These are phyloP conservation scores for Trichocomaceae sp. DNA, from an alignment of 2,329 filamentous ascomycete genomes.

Conservation along the genomic window DNA sequence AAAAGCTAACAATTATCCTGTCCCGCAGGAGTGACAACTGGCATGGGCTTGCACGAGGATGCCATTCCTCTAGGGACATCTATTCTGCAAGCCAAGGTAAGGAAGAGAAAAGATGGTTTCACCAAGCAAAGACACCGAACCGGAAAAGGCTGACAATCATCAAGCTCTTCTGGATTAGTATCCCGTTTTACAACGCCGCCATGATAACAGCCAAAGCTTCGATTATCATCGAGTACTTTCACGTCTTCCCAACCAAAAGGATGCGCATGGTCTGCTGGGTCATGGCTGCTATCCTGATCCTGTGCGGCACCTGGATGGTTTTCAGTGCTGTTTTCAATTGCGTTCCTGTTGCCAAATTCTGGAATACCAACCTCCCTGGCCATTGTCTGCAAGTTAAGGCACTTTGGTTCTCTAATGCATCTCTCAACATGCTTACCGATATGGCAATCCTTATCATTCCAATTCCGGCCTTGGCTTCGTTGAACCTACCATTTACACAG, in stretches of 20 bases:
- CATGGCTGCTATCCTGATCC: constrained; percentile 31
- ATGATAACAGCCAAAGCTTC: constrained; percentile 41
- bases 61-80: constrained; percentile 26
- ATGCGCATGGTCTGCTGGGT: constrained; percentile 33
- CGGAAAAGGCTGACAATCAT: background rate
- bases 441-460: constrained; percentile 41
- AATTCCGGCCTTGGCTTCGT: constrained; percentile 35
- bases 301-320: constrained; percentile 31
- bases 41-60: constrained; percentile 30
- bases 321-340: constrained; percentile 33
- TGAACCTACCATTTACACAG: constrained; percentile 39
- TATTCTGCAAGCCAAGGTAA: constrained; percentile 30
- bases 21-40: constrained; percentile 24
- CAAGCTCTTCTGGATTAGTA: constrained; percentile 33
- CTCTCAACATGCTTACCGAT: constrained; percentile 41
- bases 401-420: constrained; percentile 41
- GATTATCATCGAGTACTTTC: constrained; percentile 45
- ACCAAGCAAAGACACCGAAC: background rate
- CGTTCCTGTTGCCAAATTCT: constrained; percentile 32
- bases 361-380: constrained; percentile 24
- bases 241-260: constrained; percentile 35
- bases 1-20: background rate
- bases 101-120: background rate
- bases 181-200: constrained; percentile 35
- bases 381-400: constrained; percentile 34